Evolutionary conservation across 768 basidiomycete genomes (phyloP).

Genomic region (Suillus weaverae): DNA sequence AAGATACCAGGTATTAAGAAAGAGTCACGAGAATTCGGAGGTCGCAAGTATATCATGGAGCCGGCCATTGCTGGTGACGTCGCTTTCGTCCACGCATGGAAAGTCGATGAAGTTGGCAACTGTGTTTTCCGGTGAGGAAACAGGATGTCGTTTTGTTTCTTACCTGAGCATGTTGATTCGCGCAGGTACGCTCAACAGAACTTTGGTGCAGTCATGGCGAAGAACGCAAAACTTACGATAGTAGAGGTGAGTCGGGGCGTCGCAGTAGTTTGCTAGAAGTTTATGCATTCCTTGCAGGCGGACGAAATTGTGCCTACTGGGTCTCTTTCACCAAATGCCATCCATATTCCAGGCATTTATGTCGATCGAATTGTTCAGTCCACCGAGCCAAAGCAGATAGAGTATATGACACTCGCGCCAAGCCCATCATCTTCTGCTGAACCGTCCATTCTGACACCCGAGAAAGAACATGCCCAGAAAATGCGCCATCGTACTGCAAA

Average conservation of each 20-base stretch:
- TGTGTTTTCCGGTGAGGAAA: constrained; percentile 76
- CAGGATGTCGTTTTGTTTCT: background rate
- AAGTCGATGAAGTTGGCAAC: constrained; percentile 89
- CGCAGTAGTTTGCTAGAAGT: constrained; percentile 11
- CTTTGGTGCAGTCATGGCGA: constrained; percentile 84
- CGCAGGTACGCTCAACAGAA: constrained; percentile 83
- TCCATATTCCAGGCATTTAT: constrained; percentile 85
- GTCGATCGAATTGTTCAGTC: constrained; percentile 87
- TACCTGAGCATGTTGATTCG: background rate
- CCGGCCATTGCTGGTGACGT: constrained; percentile 77
- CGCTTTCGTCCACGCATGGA: constrained; percentile 89
- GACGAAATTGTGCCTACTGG: constrained; percentile 88
- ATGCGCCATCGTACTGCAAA: constrained; percentile 76
- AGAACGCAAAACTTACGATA: constrained; percentile 86
- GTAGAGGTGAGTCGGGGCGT: constrained; percentile 59
- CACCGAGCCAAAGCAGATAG: constrained; percentile 74
- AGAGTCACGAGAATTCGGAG: constrained; percentile 74
- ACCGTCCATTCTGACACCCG: constrained; percentile 38
- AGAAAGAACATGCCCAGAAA: constrained; percentile 52
- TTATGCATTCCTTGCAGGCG: constrained; percentile 50
- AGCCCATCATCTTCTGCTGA: constrained; percentile 32
- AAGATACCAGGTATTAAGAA: constrained; percentile 73
- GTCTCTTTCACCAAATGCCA: constrained; percentile 73
- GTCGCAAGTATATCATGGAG: constrained; percentile 82
- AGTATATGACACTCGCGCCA: constrained; percentile 69